Conservation (phyloP, 176 grass and related monocot species). For the Aegilops tauschii region DNA sequence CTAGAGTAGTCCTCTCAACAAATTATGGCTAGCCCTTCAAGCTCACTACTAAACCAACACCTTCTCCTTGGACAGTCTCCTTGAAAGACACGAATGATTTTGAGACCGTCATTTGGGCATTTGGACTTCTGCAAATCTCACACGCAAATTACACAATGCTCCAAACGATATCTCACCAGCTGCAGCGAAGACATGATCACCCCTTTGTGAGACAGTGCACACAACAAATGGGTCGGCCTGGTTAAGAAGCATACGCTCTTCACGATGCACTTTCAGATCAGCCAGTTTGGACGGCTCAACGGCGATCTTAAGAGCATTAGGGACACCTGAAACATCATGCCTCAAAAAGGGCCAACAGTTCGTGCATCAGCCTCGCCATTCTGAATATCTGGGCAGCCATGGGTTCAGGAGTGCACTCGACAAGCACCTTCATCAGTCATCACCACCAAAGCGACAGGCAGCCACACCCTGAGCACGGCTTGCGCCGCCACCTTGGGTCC, state of each 20-base stretch:
- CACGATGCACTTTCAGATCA: constrained; percentile 30
- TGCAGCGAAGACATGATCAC: constrained; percentile 66
- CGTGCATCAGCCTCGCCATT: background rate
- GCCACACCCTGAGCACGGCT: background rate
- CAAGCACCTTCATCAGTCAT: too few species aligned
- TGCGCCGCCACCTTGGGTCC: too few species aligned
- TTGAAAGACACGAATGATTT: constrained; percentile 66
- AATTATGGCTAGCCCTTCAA: constrained; percentile 28
- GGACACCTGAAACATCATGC: constrained; percentile 83
- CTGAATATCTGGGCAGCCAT: too few species aligned
- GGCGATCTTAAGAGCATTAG: constrained; percentile 61
- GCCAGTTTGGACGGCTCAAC: constrained; percentile 48
- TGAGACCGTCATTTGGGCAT: constrained; percentile 43
- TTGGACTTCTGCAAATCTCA: constrained; percentile 71
- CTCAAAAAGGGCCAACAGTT: background rate
- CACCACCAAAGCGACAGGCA: too few species aligned
- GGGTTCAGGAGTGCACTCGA: too few species aligned
- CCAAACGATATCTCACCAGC: constrained; percentile 73
- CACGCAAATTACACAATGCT: constrained; percentile 64
- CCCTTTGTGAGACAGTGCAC: constrained; percentile 37
- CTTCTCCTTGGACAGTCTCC: constrained; percentile 68
- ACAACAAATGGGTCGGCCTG: too few species aligned
- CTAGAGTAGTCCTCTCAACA: constrained; percentile 65
- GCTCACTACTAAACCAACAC: constrained; percentile 29
- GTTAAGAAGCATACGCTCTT: too few species aligned